Evolutionary conservation across 768 basidiomycete species (phyloP).

Genomic region (Psilocybe subaeruginosa): DNA sequence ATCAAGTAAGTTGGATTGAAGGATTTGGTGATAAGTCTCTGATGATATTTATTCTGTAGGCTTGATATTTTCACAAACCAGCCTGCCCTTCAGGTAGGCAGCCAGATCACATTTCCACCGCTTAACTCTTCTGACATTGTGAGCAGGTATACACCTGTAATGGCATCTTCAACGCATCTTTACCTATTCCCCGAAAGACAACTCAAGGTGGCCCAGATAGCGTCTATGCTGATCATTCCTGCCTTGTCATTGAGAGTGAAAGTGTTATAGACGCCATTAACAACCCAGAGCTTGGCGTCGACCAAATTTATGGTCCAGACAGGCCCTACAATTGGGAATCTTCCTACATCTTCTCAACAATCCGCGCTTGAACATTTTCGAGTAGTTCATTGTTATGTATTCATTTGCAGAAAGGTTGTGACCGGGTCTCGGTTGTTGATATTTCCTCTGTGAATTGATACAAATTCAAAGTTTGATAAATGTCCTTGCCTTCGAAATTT

Average conservation of each 20-base stretch:
- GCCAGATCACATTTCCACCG: neutral
- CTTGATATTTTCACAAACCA: conserved; percentile 49
- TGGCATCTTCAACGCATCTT: conserved; percentile 35
- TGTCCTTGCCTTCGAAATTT: no score
- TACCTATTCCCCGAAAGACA: conserved; percentile 43
- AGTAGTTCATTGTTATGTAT: neutral
- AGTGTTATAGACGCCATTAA: conserved; percentile 50
- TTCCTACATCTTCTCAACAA: conserved; percentile 41
- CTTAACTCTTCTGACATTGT: neutral
- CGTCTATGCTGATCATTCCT: conserved; percentile 41
- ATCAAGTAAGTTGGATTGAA: conserved; percentile 33
- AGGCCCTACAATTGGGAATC: conserved; percentile 42
- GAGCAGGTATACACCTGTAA: conserved; percentile 44
- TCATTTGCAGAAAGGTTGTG: no score
- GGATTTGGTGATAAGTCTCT: neutral
- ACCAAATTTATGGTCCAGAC: conserved; percentile 46
- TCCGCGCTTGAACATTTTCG: neutral
- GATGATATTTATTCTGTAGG: conserved; percentile 17
- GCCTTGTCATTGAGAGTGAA: conserved; percentile 48
- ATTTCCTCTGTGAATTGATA: no score
- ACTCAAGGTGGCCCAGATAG: conserved; percentile 41
- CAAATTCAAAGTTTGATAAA: no score
- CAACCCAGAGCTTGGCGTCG: conserved; percentile 44
- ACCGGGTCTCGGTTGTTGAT: no score
- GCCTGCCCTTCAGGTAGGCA: conserved; percentile 42